Evolutionary conservation across 1,139 yeast species (phyloP), one percentile per base, ranked within the genome.

Genomic region (Lodderomyces theae): DNA sequence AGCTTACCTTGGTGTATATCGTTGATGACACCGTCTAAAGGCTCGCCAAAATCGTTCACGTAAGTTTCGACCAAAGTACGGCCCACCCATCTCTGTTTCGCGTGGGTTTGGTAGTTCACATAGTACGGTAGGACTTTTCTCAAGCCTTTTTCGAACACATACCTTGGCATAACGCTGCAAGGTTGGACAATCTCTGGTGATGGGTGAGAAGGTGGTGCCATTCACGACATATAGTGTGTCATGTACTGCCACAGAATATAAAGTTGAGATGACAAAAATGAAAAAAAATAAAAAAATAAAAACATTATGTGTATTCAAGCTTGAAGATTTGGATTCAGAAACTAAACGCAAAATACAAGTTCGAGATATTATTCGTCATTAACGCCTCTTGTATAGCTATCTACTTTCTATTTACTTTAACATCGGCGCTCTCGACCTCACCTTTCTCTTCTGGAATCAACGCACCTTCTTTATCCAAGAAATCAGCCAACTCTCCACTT

Each of bases 401-500:
- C 38, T 38, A 43, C 22, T 39, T 37, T 42, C 49, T 41, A 35
- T 45, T 46, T 30, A 77, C 78, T 52, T 69, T 69, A 41, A 73
- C 52, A 40, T 69, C 60, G 23, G 70, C 66, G 24, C 57, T 43
- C 41, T 56, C 56, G 17, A 57, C 56, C 4, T 12, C 37, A n/a
- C 26, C 43, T 17, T 50, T 69, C 45, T 82, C 90, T 57, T 81
- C 87, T 11, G 95, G 90, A 26, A 88, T 80, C 48, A 92, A 76
- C 36, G 88, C 95, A 44, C 81, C 79, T 43, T 85, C 87, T 45
- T 78, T 69, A 50, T 90, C 97, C 45, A 92, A 72, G 49, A 90
- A 63, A 41, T 89, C 92, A 15, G 90, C 81, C 46, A 92, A 76
- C 57, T 92, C 97, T n/a, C 98, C 98, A 40, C 66, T 59, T 55